These are phyloP conservation scores for Mycena sp. DNA, from an alignment of 1,284 basidiomycete species.

Conservation along the genomic window DNA sequence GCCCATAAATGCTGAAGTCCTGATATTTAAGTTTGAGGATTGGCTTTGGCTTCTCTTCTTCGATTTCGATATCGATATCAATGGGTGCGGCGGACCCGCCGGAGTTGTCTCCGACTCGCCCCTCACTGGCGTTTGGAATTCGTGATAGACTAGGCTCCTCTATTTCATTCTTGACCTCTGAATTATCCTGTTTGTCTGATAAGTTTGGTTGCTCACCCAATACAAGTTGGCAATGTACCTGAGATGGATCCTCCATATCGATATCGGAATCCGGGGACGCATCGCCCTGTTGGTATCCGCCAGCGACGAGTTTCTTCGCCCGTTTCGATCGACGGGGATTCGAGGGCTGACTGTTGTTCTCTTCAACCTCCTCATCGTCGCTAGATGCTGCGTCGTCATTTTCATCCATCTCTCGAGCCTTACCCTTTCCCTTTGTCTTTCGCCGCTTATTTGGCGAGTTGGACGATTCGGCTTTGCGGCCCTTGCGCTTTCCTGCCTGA, in stretches of 20 bases:
- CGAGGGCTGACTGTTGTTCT: constrained; percentile 33
- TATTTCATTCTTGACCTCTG: constrained; percentile 16
- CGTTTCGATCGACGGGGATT: constrained; percentile 39
- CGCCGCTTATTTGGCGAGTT: constrained; percentile 52
- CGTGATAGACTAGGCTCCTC: constrained; percentile 6
- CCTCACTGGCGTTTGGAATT: background rate
- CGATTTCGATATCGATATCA: constrained; percentile 57
- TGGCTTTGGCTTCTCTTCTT: constrained; percentile 78
- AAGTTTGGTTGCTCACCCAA: background rate
- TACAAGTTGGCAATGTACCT: constrained; percentile 7
- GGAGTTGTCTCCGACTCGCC: background rate
- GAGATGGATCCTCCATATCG: constrained; percentile 31
- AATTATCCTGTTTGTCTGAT: constrained; percentile 8
- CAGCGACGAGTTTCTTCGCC: constrained; percentile 33
- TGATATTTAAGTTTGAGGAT: constrained; percentile 69
- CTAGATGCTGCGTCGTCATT: constrained; percentile 38
- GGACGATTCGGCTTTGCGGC: constrained; percentile 31
- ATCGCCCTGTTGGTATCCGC: constrained; percentile 37
- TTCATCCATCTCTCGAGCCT: constrained; percentile 36
- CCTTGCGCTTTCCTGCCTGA: constrained; percentile 19
- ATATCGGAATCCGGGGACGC: constrained; percentile 36
- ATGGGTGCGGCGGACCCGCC: constrained; percentile 25
- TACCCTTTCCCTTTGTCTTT: constrained; percentile 54
- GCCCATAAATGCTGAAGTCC: constrained; percentile 72
- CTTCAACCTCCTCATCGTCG: constrained; percentile 34